Evolutionary conservation across 2,329 filamentous ascomycete genomes (phyloP).

Genomic region (Sporothrix phasma): DNA sequence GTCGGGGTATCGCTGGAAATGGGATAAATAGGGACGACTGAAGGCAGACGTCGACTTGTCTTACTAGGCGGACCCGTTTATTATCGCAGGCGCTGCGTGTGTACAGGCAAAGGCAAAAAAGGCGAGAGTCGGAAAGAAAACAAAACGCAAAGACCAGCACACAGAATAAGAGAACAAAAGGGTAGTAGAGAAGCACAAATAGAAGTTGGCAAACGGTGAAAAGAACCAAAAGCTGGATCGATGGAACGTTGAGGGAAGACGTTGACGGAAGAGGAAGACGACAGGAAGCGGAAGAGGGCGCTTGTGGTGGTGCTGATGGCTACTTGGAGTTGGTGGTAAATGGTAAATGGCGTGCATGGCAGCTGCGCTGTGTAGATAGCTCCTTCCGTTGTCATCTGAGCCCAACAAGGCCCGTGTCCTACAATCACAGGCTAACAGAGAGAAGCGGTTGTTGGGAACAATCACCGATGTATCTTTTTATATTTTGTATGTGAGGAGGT

Average conservation of each 20-base stretch:
- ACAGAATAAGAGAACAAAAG: background rate
- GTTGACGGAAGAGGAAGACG: background rate
- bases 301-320: background rate
- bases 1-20: background rate
- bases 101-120: background rate
- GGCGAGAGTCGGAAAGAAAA: background rate
- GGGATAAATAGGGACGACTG: background rate
- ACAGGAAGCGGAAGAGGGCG: background rate
- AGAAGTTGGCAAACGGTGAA: background rate
- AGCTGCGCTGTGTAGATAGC: background rate
- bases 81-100: background rate
- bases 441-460: background rate
- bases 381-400: slow-evolving; percentile 7
- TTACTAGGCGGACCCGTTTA: background rate
- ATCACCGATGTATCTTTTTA: background rate
- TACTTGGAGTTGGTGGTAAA: background rate
- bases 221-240: background rate
- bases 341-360: background rate
- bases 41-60: slow-evolving; percentile 2
- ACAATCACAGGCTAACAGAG: background rate
- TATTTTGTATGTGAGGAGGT: background rate
- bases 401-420: background rate
- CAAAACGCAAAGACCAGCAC: background rate
- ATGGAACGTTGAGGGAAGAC: background rate
- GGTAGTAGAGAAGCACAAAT: background rate